These are phyloP conservation scores for Colletotrichum sp. DNA, from an alignment of 2,329 filamentous ascomycete species.

Conservation along the genomic window DNA sequence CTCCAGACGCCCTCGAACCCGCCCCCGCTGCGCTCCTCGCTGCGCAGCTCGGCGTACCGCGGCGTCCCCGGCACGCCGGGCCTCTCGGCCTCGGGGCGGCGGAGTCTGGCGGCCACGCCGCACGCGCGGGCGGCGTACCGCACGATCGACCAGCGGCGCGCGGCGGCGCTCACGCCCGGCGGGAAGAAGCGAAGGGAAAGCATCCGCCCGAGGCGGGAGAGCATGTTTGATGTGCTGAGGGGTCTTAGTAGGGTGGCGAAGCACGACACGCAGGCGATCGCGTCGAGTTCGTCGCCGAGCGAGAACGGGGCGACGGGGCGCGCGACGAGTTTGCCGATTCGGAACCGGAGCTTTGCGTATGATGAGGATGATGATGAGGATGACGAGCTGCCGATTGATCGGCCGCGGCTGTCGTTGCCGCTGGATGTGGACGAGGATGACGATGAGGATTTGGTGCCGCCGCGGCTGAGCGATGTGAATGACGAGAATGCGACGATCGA, in stretches of 20 bases:
- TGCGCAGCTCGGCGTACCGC: conserved; percentile 42
- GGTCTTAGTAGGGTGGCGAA: conserved; percentile 61
- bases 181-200: conserved; percentile 60
- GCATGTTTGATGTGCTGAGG: conserved; percentile 58
- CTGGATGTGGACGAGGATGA: conserved; percentile 47
- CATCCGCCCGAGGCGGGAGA: conserved; percentile 59
- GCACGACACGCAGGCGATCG: conserved; percentile 48
- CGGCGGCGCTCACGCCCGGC: conserved; percentile 65
- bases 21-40: conserved; percentile 5
- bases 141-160: conserved; percentile 63
- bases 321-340: conserved; percentile 24
- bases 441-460: conserved; percentile 56
- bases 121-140: conserved; percentile 66
- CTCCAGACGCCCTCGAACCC: conserved; percentile 12
- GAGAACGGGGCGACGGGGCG: conserved; percentile 7
- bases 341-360: conserved; percentile 18
- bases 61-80: conserved; percentile 26
- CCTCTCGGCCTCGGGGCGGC: conserved; percentile 50
- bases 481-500: conserved; percentile 64
- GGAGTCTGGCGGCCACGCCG: conserved; percentile 56
- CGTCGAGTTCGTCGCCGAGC: conserved; percentile 52
- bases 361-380: conserved; percentile 36
- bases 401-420: conserved; percentile 61
- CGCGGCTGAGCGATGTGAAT: conserved; percentile 59
- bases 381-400: conserved; percentile 53